Conservation (phyloP, 2,329 filamentous ascomycete species). For the Helotiales sp. region DNA sequence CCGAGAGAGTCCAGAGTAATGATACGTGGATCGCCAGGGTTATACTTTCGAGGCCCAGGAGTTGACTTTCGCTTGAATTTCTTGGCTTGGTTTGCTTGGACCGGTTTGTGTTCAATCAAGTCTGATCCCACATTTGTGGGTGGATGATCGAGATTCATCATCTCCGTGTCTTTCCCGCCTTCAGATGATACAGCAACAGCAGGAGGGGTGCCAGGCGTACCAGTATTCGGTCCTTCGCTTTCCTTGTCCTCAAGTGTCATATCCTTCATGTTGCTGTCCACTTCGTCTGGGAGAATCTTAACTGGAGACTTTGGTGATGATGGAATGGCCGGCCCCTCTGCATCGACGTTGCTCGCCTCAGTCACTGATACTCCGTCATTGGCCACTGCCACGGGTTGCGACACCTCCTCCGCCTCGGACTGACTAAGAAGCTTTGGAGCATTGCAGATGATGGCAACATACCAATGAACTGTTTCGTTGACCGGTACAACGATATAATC, state of each 20-base stretch:
- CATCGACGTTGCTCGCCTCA: background rate
- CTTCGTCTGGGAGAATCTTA: background rate
- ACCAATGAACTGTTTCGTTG: conserved; percentile 90
- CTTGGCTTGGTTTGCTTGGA: conserved; percentile 41
- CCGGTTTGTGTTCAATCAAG: background rate
- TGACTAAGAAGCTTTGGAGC: conserved; percentile 63
- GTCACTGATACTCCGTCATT: no score
- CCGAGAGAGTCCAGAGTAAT: conserved; percentile 88
- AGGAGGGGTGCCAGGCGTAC: background rate
- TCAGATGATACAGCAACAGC: background rate
- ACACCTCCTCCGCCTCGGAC: conserved; percentile 7
- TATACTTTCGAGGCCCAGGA: conserved; percentile 47
- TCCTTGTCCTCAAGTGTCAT: conserved; percentile 23
- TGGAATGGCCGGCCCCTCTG: background rate
- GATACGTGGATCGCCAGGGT: conserved; percentile 67
- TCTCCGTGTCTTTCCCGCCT: background rate
- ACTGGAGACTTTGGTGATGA: background rate
- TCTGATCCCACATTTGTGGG: conserved; percentile 23
- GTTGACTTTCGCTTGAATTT: conserved; percentile 38
- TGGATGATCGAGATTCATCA: background rate
- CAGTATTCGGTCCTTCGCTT: background rate
- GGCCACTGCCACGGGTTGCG: background rate
- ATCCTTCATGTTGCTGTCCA: conserved; percentile 18
- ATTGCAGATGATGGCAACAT: conserved; percentile 93
- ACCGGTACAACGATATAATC: conserved; percentile 93